Conservation (phyloP, 2,329 filamentous ascomycete genomes). For the Fusarium protoensiforme region DNA sequence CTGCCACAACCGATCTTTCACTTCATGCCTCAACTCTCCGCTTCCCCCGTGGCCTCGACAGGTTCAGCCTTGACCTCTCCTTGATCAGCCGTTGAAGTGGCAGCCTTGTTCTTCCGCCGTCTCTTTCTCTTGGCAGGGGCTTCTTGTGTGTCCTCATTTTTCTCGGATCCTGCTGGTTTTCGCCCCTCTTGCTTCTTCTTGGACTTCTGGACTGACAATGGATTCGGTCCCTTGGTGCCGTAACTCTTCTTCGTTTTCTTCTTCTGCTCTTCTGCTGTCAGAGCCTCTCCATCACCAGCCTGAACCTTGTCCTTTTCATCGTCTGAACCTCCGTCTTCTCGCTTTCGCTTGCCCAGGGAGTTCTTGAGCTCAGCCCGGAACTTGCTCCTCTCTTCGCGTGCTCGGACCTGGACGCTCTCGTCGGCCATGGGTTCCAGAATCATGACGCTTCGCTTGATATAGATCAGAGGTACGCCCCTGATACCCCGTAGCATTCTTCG, state of each 20-base stretch:
- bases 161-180: conserved; percentile 48
- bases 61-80: conserved; percentile 18
- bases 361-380: conserved; percentile 76
- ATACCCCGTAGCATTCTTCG: conserved; percentile 73
- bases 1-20: conserved; percentile 7
- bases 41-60: conserved; percentile 17
- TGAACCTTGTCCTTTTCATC: conserved; percentile 46
- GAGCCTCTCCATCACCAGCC: conserved; percentile 20
- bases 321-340: conserved; percentile 54
- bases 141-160: conserved; percentile 36
- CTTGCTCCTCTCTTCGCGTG: conserved; percentile 78
- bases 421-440: conserved; percentile 77
- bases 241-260: conserved; percentile 68
- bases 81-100: conserved; percentile 21
- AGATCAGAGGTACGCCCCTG: conserved; percentile 79
- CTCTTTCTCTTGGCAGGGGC: conserved; percentile 46
- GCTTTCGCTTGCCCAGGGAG: conserved; percentile 61
- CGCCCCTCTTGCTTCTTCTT: conserved; percentile 61
- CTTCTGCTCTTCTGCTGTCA: conserved; percentile 28
- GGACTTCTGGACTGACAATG: conserved; percentile 75
- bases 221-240: conserved; percentile 77
- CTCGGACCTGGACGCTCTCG: conserved; percentile 70
- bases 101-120: conserved; percentile 45
- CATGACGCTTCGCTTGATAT: conserved; percentile 83
- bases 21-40: conserved; percentile 30